Percentiles rank a stretch among this genome's conserved stretches.
phyloP scores from a whole-genome alignment of 192 early-diverging fungal genomes.

The Polychytrium aggregatum region DNA sequence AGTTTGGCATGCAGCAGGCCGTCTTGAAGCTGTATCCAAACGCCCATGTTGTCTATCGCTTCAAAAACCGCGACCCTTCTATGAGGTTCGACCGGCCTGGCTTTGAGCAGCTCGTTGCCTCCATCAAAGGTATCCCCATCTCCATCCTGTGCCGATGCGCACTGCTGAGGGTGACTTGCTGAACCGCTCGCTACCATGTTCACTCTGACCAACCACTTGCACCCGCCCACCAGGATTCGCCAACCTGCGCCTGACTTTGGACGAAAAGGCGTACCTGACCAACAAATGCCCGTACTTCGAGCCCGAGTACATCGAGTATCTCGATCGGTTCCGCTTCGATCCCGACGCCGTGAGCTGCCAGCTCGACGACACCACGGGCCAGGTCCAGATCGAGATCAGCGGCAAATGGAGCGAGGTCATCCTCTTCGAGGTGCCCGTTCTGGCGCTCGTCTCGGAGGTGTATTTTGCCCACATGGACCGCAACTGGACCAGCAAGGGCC shows the following conservation, averaged over 20 bases:
- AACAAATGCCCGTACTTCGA: slow-evolving; percentile 43
- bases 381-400: slow-evolving; percentile 38
- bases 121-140: too few relatives aligned
- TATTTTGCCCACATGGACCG: slow-evolving; percentile 57
- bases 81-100: too few relatives aligned
- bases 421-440: slow-evolving; percentile 62
- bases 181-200: too few relatives aligned
- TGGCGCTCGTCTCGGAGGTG: slow-evolving; percentile 58
- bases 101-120: too few relatives aligned
- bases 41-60: slow-evolving; percentile 44
- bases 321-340: slow-evolving; percentile 44
- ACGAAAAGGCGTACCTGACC: slow-evolving; percentile 24
- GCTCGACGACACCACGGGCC: too few relatives aligned
- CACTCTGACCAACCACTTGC: too few relatives aligned
- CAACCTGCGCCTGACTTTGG: not conserved
- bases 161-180: too few relatives aligned
- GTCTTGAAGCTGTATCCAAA: slow-evolving; percentile 58
- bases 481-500: slow-evolving; percentile 56
- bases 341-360: too few relatives aligned
- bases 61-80: slow-evolving; percentile 56
- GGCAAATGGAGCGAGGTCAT: slow-evolving; percentile 63
- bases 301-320: slow-evolving; percentile 43
- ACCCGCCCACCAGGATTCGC: not conserved
- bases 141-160: too few relatives aligned
- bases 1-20: slow-evolving; percentile 73